Evolutionary conservation across 2,329 filamentous ascomycete species (phyloP), one percentile per base, ranked within the genome.

Genomic region (Nectriaceae sp.): DNA sequence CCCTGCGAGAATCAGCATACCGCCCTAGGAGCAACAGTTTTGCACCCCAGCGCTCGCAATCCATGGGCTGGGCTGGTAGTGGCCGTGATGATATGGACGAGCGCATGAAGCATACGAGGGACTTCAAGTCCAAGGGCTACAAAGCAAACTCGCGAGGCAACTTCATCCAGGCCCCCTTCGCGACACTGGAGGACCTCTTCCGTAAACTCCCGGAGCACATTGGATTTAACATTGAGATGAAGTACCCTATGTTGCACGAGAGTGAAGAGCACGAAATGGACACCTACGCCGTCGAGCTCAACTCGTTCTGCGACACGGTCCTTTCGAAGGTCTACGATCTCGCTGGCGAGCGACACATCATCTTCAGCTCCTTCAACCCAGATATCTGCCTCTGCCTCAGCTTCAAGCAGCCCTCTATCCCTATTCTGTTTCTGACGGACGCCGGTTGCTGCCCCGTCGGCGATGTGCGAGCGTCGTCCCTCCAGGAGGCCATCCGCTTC

Each of bases 221-320:
- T 19, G 92, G 94, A 13, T 99, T 99, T 79, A 97, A 99, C 70
- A 96, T 99, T 59, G 94, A 99, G 75, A 89, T 99, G 81, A 97
- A 99, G 72, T 99, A 99, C 66, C 94, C 94, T 4, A 97, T 97
- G 92, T 82, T 99, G 36, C 88, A 93, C 67, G 95, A 99, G 75
- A 90, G 85, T 49, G 90, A 97, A 69, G 89, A 95, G 67, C 89
- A 97, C 57, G 90, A 96, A 60, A 97, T 97, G 91, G 93, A 97
- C 67, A 89, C 89, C 3, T 96, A 96, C 65, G 92, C 90, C 0
- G 89, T 97, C 40, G 94, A 99, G 72, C 81, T 97, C 59, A 97
- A 97, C 71, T 90, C 88, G 1, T 99, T 97, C 68, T 93, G 95
- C 65, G 94, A 99, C 69, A 96, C 90, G 1, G 89, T 99, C 3